Percentiles rank a stretch among this genome's conserved stretches.
These are phyloP conservation scores for Salix caprea DNA, from an alignment of 345 rosid genomes.

Conservation along the genomic window DNA sequence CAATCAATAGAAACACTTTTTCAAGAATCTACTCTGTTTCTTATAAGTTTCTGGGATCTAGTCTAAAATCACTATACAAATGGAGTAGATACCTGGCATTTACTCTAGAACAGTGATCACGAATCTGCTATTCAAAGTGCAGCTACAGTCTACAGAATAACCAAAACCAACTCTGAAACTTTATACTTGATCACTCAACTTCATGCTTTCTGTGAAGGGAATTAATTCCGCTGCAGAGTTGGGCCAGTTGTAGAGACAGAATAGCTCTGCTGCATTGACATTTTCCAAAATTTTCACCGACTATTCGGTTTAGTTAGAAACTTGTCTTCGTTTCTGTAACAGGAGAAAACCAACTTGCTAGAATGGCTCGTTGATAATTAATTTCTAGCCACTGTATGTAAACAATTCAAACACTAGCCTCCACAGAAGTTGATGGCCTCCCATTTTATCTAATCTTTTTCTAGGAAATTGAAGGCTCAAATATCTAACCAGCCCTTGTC, in stretches of 20 bases:
- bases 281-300: neutral
- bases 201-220: neutral
- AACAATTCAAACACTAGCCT: neutral
- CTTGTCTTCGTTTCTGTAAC: neutral
- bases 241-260: neutral
- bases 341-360: neutral
- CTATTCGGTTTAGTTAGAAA: neutral
- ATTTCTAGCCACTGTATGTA: neutral
- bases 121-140: neutral
- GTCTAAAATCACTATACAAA: no score
- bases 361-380: neutral
- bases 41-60: no score
- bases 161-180: no score
- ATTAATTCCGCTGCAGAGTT: neutral
- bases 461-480: neutral
- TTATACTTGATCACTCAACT: neutral
- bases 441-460: neutral
- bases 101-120: neutral
- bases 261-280: neutral
- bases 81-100: neutral
- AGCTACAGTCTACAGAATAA: no score
- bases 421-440: neutral
- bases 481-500: slow-evolving; percentile 4
- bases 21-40: no score
- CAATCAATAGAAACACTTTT: no score